Percentiles rank a stretch among this genome's conserved stretches.
Conservation (phyloP, 2,329 filamentous ascomycete genomes). For the Fusarium pseudonygamai region DNA sequence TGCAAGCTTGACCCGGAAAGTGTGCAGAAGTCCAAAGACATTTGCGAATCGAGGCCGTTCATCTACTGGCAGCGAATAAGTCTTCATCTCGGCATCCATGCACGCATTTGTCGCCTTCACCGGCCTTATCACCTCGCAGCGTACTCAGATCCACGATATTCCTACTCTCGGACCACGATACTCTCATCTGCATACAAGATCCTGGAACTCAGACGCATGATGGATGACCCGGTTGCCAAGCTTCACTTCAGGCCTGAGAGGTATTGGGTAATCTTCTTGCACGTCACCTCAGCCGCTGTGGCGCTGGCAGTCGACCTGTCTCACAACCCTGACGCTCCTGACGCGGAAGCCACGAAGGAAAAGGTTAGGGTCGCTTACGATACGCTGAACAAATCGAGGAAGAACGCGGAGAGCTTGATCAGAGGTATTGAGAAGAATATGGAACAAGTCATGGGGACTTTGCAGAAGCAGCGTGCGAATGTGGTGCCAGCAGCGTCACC, state of each 20-base stretch:
- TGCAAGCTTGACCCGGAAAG: neutral
- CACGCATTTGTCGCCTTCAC: constrained; percentile 3
- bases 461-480: neutral
- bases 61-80: constrained; percentile 3
- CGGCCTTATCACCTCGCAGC: constrained; percentile 3
- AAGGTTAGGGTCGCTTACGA: neutral
- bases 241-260: neutral
- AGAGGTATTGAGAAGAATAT: neutral
- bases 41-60: neutral
- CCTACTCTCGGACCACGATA: neutral
- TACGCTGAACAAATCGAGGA: neutral
- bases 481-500: neutral
- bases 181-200: neutral
- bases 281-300: neutral
- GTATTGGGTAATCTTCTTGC: neutral
- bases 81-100: neutral
- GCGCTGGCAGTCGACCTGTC: neutral
- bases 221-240: neutral
- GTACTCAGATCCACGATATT: neutral
- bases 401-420: neutral
- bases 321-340: neutral
- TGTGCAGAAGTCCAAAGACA: no score
- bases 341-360: neutral
- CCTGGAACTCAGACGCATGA: neutral
- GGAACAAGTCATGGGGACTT: neutral